Evolutionary conservation across 78 protist species (phyloP), one percentile per base, ranked within the genome.

Genomic region (Dictyostelium brefeldianum): DNA sequence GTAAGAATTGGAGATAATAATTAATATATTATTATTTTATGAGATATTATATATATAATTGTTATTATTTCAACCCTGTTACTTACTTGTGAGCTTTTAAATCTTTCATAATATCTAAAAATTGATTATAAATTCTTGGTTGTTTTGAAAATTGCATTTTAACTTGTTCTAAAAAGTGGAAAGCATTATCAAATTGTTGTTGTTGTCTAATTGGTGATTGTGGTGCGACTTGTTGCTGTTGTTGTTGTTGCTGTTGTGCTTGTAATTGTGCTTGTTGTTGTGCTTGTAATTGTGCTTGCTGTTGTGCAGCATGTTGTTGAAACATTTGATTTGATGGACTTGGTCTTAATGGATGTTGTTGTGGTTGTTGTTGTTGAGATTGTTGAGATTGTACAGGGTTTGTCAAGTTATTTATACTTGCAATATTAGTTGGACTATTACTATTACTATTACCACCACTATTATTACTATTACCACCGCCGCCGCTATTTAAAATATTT

Each of bases 81-180:
- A n/a, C 90, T n/a, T 83, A 83, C 90, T 77, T 87, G 54, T 96
- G 98, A 43, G 97, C 95, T 94, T 97, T 97, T 89, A 97, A 94
- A 83, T 98, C 99, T 82, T 97, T 97, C 99, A 98, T 97, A 80
- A 97, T 96, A 83, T 98, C 98, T 31, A 98, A 94, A 59, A 98
- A 98, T 74, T 95, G 95, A 91, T 97, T 96, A 97, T 98, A 98
- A 29, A 98, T 95, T 50, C 65, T 77, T 2, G 98, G 97, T 64
- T 95, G 94, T 56, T 94, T 89, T 15, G 83, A 77, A 57, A 98
- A 98, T 91, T 95, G 97, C 56, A 59, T 29, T 96, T 98, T 97
- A 74, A 98, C 99, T 78, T 92, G 91, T 59, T 98, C 98, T 27
- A 98, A 90, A 20, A 96, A 98, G 1, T 87, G 75, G 48, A 97